phyloP scores from a whole-genome alignment of 139 green algal species.

The Asterochloris sp. region DNA sequence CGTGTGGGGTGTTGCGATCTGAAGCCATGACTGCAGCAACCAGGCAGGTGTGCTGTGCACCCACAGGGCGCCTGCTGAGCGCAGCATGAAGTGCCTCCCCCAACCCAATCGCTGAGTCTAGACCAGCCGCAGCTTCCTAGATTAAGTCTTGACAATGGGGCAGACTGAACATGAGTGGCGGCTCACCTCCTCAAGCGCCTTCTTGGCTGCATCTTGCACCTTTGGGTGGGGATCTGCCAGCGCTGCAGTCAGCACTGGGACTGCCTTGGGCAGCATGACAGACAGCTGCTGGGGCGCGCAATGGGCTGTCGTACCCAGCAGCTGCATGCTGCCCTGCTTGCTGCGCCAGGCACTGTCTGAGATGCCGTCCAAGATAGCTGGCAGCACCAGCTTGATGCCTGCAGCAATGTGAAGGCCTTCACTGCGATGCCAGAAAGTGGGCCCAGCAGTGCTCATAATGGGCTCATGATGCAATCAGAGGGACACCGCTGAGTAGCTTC shows the following conservation, averaged over 20 bases:
- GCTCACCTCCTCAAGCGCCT: slow-evolving; percentile 75
- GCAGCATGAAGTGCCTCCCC: too few relatives aligned
- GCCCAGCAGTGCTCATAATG: not conserved
- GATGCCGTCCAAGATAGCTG: slow-evolving; percentile 83
- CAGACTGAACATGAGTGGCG: too few relatives aligned
- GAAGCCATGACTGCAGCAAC: too few relatives aligned
- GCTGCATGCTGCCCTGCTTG: slow-evolving; percentile 93
- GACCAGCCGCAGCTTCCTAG: too few relatives aligned
- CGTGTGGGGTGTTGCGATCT: too few relatives aligned
- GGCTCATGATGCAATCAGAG: not conserved
- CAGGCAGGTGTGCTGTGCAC: too few relatives aligned
- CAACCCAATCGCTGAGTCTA: too few relatives aligned
- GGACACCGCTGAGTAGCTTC: not conserved
- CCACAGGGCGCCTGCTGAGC: too few relatives aligned
- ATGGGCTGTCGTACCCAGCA: slow-evolving; percentile 96
- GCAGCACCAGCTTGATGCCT: slow-evolving; percentile 96
- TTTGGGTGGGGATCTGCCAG: slow-evolving; percentile 89
- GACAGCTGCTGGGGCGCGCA: slow-evolving; percentile 95
- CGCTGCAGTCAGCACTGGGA: slow-evolving; percentile 78
- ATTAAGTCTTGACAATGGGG: too few relatives aligned
- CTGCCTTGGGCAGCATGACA: slow-evolving; percentile 86
- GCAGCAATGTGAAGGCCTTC: not conserved
- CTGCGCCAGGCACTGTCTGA: slow-evolving; percentile 89
- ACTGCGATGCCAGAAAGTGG: not conserved
- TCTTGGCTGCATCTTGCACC: slow-evolving; percentile 76